These are phyloP conservation scores for Aphanomyces stellatus DNA, from an alignment of 352 stramenopile species.

Conservation along the genomic window DNA sequence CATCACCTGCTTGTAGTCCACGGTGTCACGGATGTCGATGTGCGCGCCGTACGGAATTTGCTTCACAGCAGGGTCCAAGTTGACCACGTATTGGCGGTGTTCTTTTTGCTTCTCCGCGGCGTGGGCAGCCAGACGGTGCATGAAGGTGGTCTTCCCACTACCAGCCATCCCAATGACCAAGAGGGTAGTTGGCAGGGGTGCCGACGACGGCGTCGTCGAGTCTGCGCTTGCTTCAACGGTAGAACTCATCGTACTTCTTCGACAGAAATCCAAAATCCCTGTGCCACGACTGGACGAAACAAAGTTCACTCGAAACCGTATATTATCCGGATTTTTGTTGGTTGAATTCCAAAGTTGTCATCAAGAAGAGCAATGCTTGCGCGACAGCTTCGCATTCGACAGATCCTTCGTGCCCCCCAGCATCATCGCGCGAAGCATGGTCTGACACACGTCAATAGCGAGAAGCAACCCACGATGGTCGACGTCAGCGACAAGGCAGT, in stretches of 20 bases:
- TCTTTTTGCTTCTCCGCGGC: slow-evolving; percentile 43
- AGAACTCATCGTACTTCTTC: neutral
- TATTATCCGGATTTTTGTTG: slow-evolving; percentile 1
- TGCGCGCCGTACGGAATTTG: slow-evolving; percentile 94
- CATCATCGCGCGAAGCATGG: slow-evolving; percentile 5
- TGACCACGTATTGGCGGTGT: slow-evolving; percentile 92
- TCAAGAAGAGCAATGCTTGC: no score
- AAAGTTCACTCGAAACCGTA: no score
- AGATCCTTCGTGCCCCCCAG: neutral
- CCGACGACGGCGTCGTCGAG: neutral
- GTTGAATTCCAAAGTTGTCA: neutral
- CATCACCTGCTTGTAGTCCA: slow-evolving; percentile 99
- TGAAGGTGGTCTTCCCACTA: slow-evolving; percentile 94
- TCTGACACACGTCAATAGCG: slow-evolving; percentile 9
- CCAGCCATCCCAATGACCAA: slow-evolving; percentile 95
- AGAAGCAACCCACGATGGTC: slow-evolving; percentile 73
- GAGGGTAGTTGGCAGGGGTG: slow-evolving; percentile 57
- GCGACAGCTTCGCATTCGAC: neutral
- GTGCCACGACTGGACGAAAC: slow-evolving; percentile 4
- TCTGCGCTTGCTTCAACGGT: neutral
- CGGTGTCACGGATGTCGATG: slow-evolving; percentile 99
- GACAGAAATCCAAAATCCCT: slow-evolving; percentile 7
- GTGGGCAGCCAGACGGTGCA: slow-evolving; percentile 78
- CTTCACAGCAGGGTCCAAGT: slow-evolving; percentile 96
- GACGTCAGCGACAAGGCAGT: slow-evolving; percentile 82